Base-by-base conservation (phyloP, 805 yeast species). In the Deakozyma indianensis region DNA sequence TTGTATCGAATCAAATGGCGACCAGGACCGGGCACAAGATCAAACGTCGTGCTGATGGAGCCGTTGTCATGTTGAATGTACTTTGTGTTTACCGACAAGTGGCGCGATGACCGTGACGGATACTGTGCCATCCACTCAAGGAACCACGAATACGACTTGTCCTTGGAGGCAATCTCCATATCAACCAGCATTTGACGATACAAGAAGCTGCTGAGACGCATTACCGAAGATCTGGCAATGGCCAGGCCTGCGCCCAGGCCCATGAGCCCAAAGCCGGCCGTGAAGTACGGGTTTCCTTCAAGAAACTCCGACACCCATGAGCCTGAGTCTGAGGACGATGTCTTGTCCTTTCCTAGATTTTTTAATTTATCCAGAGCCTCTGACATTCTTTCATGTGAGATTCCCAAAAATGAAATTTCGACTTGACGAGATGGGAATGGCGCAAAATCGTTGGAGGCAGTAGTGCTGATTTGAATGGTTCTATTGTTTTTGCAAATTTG, bases 241-340 rank as follows among this genome's bases (percentile, higher is more conserved):
- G 96, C 94, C 27, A 92, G 63, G 1, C 80, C 81, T 0, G 95
- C 87, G n/a, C 98, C 98, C 2, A 92, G 67, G 2, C 88, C 68
- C 98, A 92, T 92, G 35, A 92, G 68, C 0, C 98, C 98, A 55
- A 96, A 96, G 56, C 98, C 98, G 0, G 97, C 98, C 1, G 96
- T 92, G 67, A 92, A 90, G 61, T 86, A 87, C n/a, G 96, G 97
- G 59, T 90, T 90, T 29, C 75, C 72, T 21, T 70, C 70, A 48
- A 83, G 38, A 22, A 51, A 32, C 5, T 32, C 28, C 14, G 28
- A 67, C 2, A 77, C n/a, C n/a, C n/a, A n/a, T n/a, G n/a, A n/a
- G n/a, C n/a, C n/a, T n/a, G n/a, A n/a, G n/a, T n/a, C n/a, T n/a
- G n/a, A n/a, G n/a, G n/a, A n/a, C n/a, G n/a, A n/a, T n/a, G n/a